These are phyloP conservation scores for Fusarium solani-melongenae DNA, from an alignment of 2,329 filamentous ascomycete genomes.

Conservation along the genomic window DNA sequence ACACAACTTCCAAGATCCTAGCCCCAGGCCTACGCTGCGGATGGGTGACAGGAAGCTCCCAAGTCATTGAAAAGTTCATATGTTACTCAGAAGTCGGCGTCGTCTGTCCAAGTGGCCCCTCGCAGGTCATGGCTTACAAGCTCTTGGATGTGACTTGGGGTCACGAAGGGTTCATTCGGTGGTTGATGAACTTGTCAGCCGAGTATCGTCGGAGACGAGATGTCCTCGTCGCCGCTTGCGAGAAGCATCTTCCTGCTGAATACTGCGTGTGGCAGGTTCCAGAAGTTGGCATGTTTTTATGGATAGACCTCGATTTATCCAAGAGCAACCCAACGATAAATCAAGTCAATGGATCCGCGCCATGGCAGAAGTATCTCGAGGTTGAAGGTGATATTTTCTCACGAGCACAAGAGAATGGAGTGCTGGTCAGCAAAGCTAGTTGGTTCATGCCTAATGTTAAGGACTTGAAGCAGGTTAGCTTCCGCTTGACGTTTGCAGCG, in stretches of 20 bases:
- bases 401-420: neutral
- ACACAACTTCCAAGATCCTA: neutral
- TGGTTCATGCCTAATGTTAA: neutral
- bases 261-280: neutral
- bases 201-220: neutral
- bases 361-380: neutral
- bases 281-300: neutral
- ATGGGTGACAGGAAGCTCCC: neutral
- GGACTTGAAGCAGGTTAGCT: neutral
- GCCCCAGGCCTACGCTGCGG: neutral
- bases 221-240: neutral
- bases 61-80: neutral
- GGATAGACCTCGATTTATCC: neutral
- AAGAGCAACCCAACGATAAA: neutral
- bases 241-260: neutral
- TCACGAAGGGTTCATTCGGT: neutral
- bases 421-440: neutral
- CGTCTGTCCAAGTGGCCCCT: neutral
- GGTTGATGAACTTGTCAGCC: neutral
- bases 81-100: neutral
- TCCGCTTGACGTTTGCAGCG: neutral
- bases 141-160: neutral
- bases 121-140: neutral
- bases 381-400: neutral
- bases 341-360: neutral